phyloP scores from a whole-genome alignment of 2,329 filamentous ascomycete species.

The Thelonectria olida region DNA sequence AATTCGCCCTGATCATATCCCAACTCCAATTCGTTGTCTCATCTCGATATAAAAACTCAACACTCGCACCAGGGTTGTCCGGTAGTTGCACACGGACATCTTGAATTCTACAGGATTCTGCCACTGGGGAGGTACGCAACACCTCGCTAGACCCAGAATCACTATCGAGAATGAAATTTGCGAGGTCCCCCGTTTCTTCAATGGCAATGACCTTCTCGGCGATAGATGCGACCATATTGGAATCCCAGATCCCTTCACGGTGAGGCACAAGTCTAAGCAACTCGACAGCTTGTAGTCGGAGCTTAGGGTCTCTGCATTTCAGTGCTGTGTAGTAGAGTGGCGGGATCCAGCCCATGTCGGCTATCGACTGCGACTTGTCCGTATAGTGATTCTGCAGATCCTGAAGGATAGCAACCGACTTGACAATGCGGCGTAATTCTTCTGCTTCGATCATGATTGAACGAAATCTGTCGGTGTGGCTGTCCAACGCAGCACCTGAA shows the following conservation, averaged over 20 bases:
- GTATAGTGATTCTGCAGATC: conserved; percentile 21
- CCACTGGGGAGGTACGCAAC: background rate
- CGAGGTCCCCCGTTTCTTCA: conserved; percentile 44
- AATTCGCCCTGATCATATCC: background rate
- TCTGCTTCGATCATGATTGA: conserved; percentile 41
- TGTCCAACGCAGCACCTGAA: conserved; percentile 50
- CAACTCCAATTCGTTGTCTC: background rate
- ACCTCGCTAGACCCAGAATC: background rate
- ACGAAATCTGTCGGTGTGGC: conserved; percentile 43
- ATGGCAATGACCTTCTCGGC: conserved; percentile 49
- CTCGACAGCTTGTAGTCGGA: conserved; percentile 50
- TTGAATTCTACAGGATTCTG: background rate
- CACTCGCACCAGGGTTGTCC: background rate
- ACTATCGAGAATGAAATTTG: background rate
- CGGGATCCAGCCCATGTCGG: conserved; percentile 56
- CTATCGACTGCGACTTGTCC: conserved; percentile 45
- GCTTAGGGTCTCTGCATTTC: conserved; percentile 54
- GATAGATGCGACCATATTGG: conserved; percentile 42
- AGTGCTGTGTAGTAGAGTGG: conserved; percentile 56
- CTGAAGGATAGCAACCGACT: background rate
- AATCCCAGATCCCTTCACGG: conserved; percentile 56
- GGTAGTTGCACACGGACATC: background rate
- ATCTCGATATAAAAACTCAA: background rate
- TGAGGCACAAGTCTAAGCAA: conserved; percentile 44
- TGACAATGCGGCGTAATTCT: conserved; percentile 15